Evolutionary conservation across 2,329 filamentous ascomycete species (phyloP), one percentile per base, ranked within the genome.

Genomic region (Sarocladium brachiariae): DNA sequence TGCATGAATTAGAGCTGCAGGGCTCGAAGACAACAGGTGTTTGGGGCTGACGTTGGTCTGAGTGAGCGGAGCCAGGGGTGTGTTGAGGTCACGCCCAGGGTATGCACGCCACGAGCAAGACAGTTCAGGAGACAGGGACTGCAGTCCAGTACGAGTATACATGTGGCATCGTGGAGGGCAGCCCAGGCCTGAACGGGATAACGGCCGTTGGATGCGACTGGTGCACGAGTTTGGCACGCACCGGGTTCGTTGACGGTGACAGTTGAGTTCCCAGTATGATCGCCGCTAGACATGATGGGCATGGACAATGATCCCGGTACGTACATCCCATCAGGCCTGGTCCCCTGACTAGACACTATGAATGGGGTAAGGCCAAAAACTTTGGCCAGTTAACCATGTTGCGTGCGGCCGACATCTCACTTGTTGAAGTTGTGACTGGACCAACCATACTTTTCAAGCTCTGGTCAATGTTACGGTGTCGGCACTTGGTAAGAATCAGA

Each of bases 1-100:
- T 33, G 46, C 46, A 49, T 35, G 46, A 49, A 35, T 35, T 18
- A 49, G 46, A 31, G 46, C 21, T 49, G 31, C 46, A 49, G 46
- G 46, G 46, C 46, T 49, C 19, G 46, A 49, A 49, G 30, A 49
- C 46, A 37, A 49, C 31, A 35, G 30, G 31, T 18, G 46, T 49
- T 49, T 49, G 46, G 46, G 46, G 30, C 33, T 49, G 21, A 49
- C 30, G 46, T 18, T 47, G 43, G 27, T 30, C 18, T 41, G 39
- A 25, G 43, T 19, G 27, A 47, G 43, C 24, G 43, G 33, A 35
- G 16, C 23, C 46, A 37, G 46, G 46, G 46, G 46, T 24, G 46
- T 37, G 30, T 37, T 49, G 31, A 49, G 14, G 18, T 49, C 46
- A 49, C 30, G 30, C 46, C 46, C n/a, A 47, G 27, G 21, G 27